Conservation (phyloP, 2,329 filamentous ascomycete genomes). For the Arachnopeziza araneosa region DNA sequence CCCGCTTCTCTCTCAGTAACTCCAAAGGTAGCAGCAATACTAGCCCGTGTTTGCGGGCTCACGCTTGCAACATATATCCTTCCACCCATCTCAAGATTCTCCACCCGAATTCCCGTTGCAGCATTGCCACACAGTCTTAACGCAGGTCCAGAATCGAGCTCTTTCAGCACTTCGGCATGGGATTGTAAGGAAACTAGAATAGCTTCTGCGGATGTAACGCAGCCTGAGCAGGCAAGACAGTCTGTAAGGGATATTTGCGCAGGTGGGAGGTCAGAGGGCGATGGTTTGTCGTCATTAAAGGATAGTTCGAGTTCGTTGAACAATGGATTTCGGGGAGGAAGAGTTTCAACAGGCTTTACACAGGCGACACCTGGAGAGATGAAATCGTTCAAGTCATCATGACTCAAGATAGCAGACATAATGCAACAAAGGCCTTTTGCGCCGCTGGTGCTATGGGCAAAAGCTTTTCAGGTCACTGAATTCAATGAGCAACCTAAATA, state of each 20-base stretch:
- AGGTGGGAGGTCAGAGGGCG: conserved; percentile 53
- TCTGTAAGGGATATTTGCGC: conserved; percentile 95
- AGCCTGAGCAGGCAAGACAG: conserved; percentile 94
- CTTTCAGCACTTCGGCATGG: conserved; percentile 81
- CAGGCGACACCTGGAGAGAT: conserved; percentile 96
- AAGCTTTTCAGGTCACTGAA: neutral
- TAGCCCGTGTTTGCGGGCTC: conserved; percentile 85
- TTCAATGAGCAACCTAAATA: neutral
- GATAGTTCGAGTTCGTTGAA: conserved; percentile 69
- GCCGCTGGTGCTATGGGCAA: neutral
- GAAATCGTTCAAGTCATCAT: conserved; percentile 97
- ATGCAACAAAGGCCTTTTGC: conserved; percentile 19
- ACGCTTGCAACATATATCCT: conserved; percentile 89
- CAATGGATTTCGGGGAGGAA: conserved; percentile 55
- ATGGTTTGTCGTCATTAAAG: conserved; percentile 63
- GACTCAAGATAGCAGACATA: conserved; percentile 97
- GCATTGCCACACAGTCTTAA: conserved; percentile 21
- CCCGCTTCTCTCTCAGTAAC: conserved; percentile 70
- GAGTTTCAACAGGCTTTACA: conserved; percentile 93
- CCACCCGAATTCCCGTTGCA: conserved; percentile 35
- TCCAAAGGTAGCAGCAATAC: conserved; percentile 76
- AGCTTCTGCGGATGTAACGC: conserved; percentile 94
- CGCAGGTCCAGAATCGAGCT: conserved; percentile 63
- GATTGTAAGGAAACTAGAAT: conserved; percentile 94
- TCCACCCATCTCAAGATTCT: conserved; percentile 51